phyloP scores from a whole-genome alignment of 306 rosid species.

The Ormosia semicastrata region DNA sequence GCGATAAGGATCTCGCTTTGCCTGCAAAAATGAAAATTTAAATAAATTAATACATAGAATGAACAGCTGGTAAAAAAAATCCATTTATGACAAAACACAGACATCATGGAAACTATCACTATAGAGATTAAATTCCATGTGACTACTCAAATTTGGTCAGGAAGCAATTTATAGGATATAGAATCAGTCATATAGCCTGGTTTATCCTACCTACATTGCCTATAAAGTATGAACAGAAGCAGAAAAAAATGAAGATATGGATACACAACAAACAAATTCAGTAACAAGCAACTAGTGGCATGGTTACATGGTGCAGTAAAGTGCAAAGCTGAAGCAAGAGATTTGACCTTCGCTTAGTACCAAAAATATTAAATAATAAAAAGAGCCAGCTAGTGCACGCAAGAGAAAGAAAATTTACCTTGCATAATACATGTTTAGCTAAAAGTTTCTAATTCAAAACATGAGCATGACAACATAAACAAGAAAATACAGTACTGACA shows the following conservation, averaged over 20 bases:
- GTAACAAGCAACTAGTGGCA: not conserved
- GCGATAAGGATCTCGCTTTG: constrained; percentile 94
- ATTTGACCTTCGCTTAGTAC: not conserved
- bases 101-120: not conserved
- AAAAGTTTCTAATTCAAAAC: constrained; percentile 10
- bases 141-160: constrained; percentile 1
- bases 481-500: not conserved
- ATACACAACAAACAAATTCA: constrained; percentile 1
- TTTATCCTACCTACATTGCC: not conserved
- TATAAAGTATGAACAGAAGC: not conserved
- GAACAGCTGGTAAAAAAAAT: not conserved
- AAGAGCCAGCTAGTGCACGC: not conserved
- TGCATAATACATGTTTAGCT: not conserved
- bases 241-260: not conserved
- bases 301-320: constrained; percentile 8
- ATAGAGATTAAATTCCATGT: not conserved
- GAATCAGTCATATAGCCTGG: not conserved
- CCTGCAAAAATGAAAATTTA: constrained; percentile 50
- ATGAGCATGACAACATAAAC: not conserved
- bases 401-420: not conserved
- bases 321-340: not conserved
- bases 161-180: not conserved
- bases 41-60: not conserved
- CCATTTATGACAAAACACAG: not conserved
- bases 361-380: not conserved